Evolutionary conservation across 2,329 filamentous ascomycete species (phyloP).

Genomic region (Penicillium verrucosum): DNA sequence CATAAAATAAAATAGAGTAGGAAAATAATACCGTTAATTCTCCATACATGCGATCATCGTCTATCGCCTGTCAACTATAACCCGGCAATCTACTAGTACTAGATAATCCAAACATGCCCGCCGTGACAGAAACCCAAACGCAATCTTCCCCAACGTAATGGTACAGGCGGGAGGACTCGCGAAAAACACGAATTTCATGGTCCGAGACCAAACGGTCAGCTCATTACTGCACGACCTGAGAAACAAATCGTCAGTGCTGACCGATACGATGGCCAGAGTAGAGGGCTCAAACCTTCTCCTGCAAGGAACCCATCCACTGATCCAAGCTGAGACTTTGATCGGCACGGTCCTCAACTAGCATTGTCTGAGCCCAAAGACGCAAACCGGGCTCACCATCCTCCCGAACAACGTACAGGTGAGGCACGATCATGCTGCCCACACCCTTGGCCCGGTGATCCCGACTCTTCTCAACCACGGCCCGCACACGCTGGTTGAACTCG

Average conservation of each 20-base stretch:
- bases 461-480: conserved; percentile 88
- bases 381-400: conserved; percentile 95
- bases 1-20: neutral
- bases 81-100: conserved; percentile 18
- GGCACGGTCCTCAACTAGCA: conserved; percentile 90
- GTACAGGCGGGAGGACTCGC: conserved; percentile 16
- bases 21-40: conserved; percentile 1
- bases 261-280: conserved; percentile 4
- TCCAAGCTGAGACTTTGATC: conserved; percentile 90
- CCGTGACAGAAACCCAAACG: conserved; percentile 10
- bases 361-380: conserved; percentile 93
- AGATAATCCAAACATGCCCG: conserved; percentile 13
- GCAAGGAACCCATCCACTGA: conserved; percentile 86
- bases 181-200: conserved; percentile 1
- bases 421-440: conserved; percentile 88
- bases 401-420: conserved; percentile 87
- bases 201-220: neutral
- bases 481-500: conserved; percentile 93
- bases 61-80: conserved; percentile 6
- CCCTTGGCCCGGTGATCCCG: conserved; percentile 80
- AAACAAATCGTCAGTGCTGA: conserved; percentile 9
- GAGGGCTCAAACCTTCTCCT: conserved; percentile 76
- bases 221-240: conserved; percentile 14
- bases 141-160: conserved; percentile 16
- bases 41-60: conserved; percentile 5